Evolutionary conservation across 108 stramenopile genomes (phyloP), one percentile per base, ranked within the genome.

Genomic region (Aurantiochytrium sp.): DNA sequence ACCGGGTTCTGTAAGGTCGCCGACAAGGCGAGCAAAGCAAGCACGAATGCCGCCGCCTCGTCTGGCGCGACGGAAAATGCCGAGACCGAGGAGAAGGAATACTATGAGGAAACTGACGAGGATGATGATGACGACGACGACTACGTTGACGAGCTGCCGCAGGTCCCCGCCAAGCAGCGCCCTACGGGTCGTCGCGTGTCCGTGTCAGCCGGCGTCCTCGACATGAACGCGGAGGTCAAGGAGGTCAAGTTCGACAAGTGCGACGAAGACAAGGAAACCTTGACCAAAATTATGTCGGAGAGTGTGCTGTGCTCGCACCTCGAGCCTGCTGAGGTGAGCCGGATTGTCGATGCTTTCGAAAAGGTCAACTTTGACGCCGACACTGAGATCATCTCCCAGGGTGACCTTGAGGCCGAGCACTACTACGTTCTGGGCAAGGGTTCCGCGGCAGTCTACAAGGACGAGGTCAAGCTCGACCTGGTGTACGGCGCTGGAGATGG

Each of bases 231-330:
- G 71, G 60, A 47, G 47, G 69, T 29, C 43, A 21, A 72, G 88
- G 47, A 29, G 88, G 60, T 72, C 45, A 25, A 19, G 10, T 49
- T 94, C 88, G 90, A 90, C 3, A 97, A 97, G 91, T 64, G 58
- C 5, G 89, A 93, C 44, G 88, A 58, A 18, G 94, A 94, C 47
- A 87, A 72, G 5, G 88, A 58, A 10, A 93, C 95, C 72, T 93
- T 97, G 59, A 90, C 89, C 35, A 59, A 71, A 10, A 93, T 95
- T 29, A 90, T 96, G 28, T 72, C 55, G 5, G 91, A 92, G 44
- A 96, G 96, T 87, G 96, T 97, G 88, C 92, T 89, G 14, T n/a
- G 69, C 55, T 49, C 60, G 25, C n/a, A 71, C 47, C 55, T 72
- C 21, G 45, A 64, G 35, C 5, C 43, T 42, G 69, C 44, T 25